Percentiles rank a stretch among this genome's conserved stretches.
phyloP scores from a whole-genome alignment of 805 yeast genomes.

The Saturnispora bothae region DNA sequence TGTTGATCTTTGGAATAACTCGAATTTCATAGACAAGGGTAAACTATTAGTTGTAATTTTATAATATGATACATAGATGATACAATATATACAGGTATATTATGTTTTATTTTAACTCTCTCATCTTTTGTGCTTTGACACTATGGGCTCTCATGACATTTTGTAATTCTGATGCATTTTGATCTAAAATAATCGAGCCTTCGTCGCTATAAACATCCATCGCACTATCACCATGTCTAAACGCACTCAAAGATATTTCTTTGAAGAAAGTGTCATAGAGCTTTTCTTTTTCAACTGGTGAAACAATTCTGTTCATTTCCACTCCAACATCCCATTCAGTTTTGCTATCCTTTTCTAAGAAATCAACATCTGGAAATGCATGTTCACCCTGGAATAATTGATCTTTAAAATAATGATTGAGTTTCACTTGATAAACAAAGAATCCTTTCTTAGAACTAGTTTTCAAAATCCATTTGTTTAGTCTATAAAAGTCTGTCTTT shows the following conservation, averaged over 20 bases:
- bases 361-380: slow-evolving; percentile 24
- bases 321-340: slow-evolving; percentile 23
- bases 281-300: slow-evolving; percentile 9
- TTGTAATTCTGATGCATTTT: slow-evolving; percentile 17
- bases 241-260: slow-evolving; percentile 11
- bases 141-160: slow-evolving; percentile 26
- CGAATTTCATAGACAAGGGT: slow-evolving; percentile 25
- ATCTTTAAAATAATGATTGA: slow-evolving; percentile 30
- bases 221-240: slow-evolving; percentile 7
- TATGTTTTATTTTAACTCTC: not conserved
- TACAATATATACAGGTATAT: not conserved
- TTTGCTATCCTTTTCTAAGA: slow-evolving; percentile 13
- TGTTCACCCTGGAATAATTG: slow-evolving; percentile 13
- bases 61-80: slow-evolving; percentile 1
- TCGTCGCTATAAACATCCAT: slow-evolving; percentile 10
- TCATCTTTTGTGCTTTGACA: slow-evolving; percentile 21
- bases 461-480: slow-evolving; percentile 14
- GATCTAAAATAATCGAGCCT: slow-evolving; percentile 14
- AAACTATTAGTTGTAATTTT: slow-evolving; percentile 23
- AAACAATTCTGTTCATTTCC: slow-evolving; percentile 15
- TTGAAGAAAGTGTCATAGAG: slow-evolving; percentile 10
- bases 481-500: slow-evolving; percentile 11
- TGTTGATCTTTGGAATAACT: slow-evolving; percentile 18
- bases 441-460: slow-evolving; percentile 13
- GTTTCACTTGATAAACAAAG: slow-evolving; percentile 30